Evolutionary conservation across 208 protist species (phyloP), one percentile per base, ranked within the genome.

Genomic region (Herpetomonas samuelpessoai): DNA sequence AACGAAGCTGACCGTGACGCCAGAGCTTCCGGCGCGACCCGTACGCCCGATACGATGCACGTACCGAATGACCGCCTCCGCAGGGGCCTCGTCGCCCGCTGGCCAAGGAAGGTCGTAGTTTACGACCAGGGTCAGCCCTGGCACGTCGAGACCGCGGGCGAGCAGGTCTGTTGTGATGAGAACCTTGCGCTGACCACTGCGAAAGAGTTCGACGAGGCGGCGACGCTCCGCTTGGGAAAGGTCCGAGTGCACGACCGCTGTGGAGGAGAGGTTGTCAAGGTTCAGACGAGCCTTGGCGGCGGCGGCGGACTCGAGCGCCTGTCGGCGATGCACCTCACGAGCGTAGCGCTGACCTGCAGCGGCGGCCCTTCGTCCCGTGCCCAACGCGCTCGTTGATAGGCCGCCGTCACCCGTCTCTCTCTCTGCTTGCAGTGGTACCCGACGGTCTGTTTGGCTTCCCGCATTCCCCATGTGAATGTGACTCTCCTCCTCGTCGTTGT

Each of bases 121-220:
- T 46, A 99, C 83, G 14, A 99, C 98, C 25, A 99, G 83, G 3
- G 84, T 92, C 7, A 99, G 89, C 25, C 96, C 91, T 27, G 91
- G 77, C n/a, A 99, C 95, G 74, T 99, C 97, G 18, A 98, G 69
- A 26, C 95, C 95, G 41, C 96, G 75, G 3, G 95, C 88, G 16
- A 93, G 85, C 9, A 99, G 46, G 74, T 99, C 98, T 1, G 98
- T 99, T 0, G 98, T 98, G 49, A 99, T 90, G 2, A 99, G 83
- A 22, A 99, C 98, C 27, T 92, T 79, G 1, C 82, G 81, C 62
- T 97, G 79, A 2, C 97, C 96, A 2, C 67, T 55, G 46, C 97
- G 76, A 76, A 99, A 99, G 30, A 90, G 79, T 14, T 84, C 54
- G 63, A 99, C 96, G 54, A 99, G 97, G 25, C 74, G 73, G 45